phyloP scores from a whole-genome alignment of 2,329 filamentous ascomycete genomes.

The Colletotrichum incanum region DNA sequence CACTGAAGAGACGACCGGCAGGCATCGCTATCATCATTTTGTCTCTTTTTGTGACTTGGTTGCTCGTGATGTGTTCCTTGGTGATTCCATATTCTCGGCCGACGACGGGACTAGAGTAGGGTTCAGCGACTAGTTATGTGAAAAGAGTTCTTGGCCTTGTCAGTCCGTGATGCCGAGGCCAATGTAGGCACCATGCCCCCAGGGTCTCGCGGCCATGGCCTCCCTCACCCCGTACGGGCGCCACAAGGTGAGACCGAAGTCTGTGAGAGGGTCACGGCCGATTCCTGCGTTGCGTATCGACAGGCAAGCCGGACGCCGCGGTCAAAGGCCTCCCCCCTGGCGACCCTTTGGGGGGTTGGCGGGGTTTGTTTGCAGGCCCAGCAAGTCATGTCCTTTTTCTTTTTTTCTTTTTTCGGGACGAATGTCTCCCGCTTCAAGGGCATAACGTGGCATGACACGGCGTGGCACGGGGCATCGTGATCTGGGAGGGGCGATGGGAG shows the following conservation, averaged over 20 bases:
- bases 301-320: not conserved
- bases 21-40: not conserved
- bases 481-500: too few relatives aligned
- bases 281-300: not conserved
- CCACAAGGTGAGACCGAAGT: too few relatives aligned
- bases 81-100: not conserved
- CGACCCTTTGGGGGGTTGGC: not conserved
- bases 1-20: slow-evolving; percentile 37
- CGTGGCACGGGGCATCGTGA: too few relatives aligned
- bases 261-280: not conserved
- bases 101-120: not conserved
- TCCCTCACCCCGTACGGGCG: not conserved
- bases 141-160: too few relatives aligned
- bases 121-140: not conserved
- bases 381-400: too few relatives aligned
- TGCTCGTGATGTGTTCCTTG: not conserved
- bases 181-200: not conserved
- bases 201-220: not conserved
- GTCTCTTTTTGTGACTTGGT: not conserved
- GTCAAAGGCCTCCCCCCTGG: not conserved
- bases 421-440: too few relatives aligned
- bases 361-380: too few relatives aligned
- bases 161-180: not conserved
- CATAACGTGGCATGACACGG: too few relatives aligned
- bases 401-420: too few relatives aligned